phyloP scores from a whole-genome alignment of 257 asterid genomes.

The Hygrophila difformis region DNA sequence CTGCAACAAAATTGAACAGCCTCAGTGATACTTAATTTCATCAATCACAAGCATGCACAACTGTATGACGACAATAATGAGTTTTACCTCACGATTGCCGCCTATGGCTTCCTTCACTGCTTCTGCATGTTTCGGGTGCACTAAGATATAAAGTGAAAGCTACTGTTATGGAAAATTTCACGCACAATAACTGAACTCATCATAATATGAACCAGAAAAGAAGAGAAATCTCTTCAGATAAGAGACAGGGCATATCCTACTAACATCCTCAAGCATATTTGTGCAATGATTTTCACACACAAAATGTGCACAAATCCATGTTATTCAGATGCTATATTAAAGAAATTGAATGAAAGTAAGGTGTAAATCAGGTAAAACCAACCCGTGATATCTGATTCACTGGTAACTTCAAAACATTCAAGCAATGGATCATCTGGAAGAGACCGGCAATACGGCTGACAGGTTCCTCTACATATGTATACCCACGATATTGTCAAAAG shows the following conservation, averaged over 20 bases:
- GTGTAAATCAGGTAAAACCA: slow-evolving; percentile 15
- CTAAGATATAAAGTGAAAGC: slow-evolving; percentile 33
- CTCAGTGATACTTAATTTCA: slow-evolving; percentile 11
- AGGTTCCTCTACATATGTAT: slow-evolving; percentile 59
- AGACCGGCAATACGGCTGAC: slow-evolving; percentile 74
- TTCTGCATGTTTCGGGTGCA: slow-evolving; percentile 34
- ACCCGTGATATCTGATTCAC: slow-evolving; percentile 59
- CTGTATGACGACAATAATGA: slow-evolving; percentile 2
- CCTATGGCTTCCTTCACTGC: slow-evolving; percentile 47
- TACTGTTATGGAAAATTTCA: slow-evolving; percentile 8
- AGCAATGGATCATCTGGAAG: slow-evolving; percentile 94
- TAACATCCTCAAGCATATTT: slow-evolving; percentile 8
- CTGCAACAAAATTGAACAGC: slow-evolving; percentile 35
- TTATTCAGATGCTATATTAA: not conserved
- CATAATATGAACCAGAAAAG: not conserved
- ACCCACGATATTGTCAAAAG: not conserved
- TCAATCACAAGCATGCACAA: not conserved
- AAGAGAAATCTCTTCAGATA: not conserved
- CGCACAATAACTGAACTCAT: slow-evolving; percentile 2
- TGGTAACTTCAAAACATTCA: slow-evolving; percentile 53
- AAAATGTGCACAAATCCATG: not conserved
- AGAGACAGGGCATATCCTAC: not conserved
- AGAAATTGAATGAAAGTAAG: not conserved
- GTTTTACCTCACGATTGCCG: slow-evolving; percentile 42
- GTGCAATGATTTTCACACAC: not conserved